Evolutionary conservation across 176 grass and related monocot genomes (phyloP).

Genomic region (Aegilops speltoides): DNA sequence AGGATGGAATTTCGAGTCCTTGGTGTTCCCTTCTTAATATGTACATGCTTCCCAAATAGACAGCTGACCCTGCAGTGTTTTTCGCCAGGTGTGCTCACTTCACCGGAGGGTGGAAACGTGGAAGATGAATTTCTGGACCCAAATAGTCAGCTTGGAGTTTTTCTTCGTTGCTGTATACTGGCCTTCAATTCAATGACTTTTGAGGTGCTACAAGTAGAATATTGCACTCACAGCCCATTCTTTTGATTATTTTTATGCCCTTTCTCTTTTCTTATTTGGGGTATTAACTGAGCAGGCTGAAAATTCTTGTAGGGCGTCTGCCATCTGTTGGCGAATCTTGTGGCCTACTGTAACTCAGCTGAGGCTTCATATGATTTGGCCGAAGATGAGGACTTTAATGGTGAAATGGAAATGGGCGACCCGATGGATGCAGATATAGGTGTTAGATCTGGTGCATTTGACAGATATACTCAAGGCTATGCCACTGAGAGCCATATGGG

Average conservation of each 20-base stretch:
- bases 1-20: background rate
- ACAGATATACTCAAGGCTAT: constrained; percentile 52
- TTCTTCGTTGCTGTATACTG: constrained; percentile 87
- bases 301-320: constrained; percentile 69
- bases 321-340: constrained; percentile 76
- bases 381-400: constrained; percentile 62
- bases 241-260: background rate
- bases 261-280: constrained; percentile 8
- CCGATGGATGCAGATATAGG: constrained; percentile 52
- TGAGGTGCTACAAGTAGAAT: constrained; percentile 55
- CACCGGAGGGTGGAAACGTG: constrained; percentile 48
- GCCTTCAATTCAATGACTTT: constrained; percentile 82
- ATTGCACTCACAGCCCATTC: background rate
- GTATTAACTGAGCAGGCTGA: background rate
- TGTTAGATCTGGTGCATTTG: constrained; percentile 44
- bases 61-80: background rate
- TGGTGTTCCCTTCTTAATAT: background rate
- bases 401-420: constrained; percentile 47
- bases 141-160: constrained; percentile 87
- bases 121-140: constrained; percentile 73
- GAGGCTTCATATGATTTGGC: constrained; percentile 49
- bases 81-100: constrained; percentile 57
- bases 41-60: background rate
- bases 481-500: constrained; percentile 39
- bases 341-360: constrained; percentile 61